Base-by-base conservation (phyloP, 306 rosid genomes). In the Argentina anserina region DNA sequence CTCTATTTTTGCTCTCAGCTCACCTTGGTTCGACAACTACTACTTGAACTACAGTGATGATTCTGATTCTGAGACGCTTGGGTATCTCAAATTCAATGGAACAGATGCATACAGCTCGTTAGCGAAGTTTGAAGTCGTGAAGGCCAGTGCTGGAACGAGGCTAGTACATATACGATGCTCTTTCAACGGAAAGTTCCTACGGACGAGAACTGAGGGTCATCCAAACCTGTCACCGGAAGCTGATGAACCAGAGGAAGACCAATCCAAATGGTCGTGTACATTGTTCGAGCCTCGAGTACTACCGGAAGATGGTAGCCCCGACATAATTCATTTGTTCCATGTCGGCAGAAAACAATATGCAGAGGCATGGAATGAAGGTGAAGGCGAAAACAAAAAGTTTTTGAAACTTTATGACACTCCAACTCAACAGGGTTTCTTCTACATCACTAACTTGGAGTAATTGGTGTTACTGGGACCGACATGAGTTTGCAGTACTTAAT, bases 181-280 rank as follows among this genome's bases (percentile, higher is more conserved):
- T 3, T 31, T 21, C 17, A 53, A 53, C 17, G 6, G 6, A 3
- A 53, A 21, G 60, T 53, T 53, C 60, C 28, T 53, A 14, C 59
- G 14, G 8, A 7, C 13, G 29, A 23, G 1, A 52, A 9, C 0
- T 20, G 25, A 6, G 3, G 7, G 53, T 47, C 0, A 17, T 17
- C 9, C 9, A 18, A 6, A 47, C 23, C 59, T 71, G 13, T 33
- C n/a, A 14, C 34, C 75, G 9, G 36, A 47, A 40, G 52, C 75
- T 37, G 37, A 71, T n/a, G 36, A 53, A 9, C 52, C 49, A 9
- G 75, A 52, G 23, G 63, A 58, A 15, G 31, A 52, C 36, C 62
- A 34, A 23, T 21, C 39, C 21, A 71, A 42, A 25, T 33, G 15
- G 52, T 34, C 52, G 4, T 52, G 75, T 70, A 70, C 75, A 62